Conservation (phyloP, 2,329 filamentous ascomycete genomes). For the Diplodia corticola region DNA sequence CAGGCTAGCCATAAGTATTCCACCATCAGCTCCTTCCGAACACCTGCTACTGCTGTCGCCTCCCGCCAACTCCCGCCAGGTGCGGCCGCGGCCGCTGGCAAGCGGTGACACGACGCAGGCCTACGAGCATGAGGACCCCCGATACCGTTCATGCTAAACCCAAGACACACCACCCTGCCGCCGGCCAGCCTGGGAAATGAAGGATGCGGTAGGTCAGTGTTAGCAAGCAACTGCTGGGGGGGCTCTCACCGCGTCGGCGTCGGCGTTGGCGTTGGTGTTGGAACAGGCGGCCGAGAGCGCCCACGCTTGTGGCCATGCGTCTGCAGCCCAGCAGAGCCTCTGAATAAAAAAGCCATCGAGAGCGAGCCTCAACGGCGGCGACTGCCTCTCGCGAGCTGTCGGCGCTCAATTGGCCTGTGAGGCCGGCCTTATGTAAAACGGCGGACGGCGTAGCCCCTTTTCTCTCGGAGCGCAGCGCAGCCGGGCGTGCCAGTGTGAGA, state of each 20-base stretch:
- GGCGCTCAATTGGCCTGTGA: conserved; percentile 7
- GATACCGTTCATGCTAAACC: conserved; percentile 20
- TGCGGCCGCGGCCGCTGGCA: background rate
- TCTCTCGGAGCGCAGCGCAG: conserved; percentile 1
- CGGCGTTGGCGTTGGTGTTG: conserved; percentile 12
- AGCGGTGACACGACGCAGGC: background rate
- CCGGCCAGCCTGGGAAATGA: conserved; percentile 14
- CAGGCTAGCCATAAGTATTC: conserved; percentile 9
- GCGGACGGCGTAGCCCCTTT: conserved; percentile 22
- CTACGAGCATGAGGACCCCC: conserved; percentile 5
- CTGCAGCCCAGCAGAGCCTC: background rate
- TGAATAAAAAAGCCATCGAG: conserved; percentile 2
- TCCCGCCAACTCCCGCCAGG: background rate
- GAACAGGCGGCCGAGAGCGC: background rate
- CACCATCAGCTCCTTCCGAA: background rate
- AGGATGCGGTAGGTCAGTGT: conserved; percentile 14
- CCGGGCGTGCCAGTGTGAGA: conserved; percentile 12
- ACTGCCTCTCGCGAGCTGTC: background rate
- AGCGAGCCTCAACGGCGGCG: conserved; percentile 1
- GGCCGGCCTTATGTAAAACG: conserved; percentile 21
- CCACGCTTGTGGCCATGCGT: background rate
- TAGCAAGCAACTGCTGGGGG: background rate
- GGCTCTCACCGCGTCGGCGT: background rate
- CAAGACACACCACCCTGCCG: conserved; percentile 17
- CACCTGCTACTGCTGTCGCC: background rate